Evolutionary conservation across 441 rosid genomes (phyloP).

Genomic region (Biscutella laevigata): DNA sequence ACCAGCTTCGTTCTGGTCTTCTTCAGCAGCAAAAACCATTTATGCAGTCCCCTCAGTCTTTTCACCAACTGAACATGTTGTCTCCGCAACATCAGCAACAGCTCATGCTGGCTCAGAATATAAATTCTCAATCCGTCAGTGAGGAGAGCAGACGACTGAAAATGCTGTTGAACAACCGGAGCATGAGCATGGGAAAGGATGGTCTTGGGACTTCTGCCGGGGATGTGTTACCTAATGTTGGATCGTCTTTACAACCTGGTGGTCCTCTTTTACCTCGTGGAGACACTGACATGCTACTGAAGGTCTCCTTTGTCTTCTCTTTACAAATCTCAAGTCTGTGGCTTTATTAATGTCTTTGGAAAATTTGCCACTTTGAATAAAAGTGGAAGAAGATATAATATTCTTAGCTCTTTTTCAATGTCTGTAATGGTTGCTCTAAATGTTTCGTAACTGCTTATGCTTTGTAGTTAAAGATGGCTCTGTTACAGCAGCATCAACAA

Average conservation of each 20-base stretch:
- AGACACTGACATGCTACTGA: slow-evolving; percentile 49
- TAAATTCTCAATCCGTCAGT: slow-evolving; percentile 55
- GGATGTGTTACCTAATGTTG: slow-evolving; percentile 51
- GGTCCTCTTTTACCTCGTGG: slow-evolving; percentile 41
- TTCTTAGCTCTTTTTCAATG: not conserved
- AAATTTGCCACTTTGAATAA: not conserved
- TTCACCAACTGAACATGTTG: slow-evolving; percentile 70
- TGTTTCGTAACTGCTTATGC: not conserved
- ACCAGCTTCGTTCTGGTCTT: slow-evolving; percentile 59
- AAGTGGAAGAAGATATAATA: not conserved
- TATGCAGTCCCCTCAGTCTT: slow-evolving; percentile 72
- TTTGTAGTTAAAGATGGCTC: slow-evolving; percentile 52
- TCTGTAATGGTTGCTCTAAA: slow-evolving; percentile 2
- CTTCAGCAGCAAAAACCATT: slow-evolving; percentile 66
- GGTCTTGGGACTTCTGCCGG: slow-evolving; percentile 48
- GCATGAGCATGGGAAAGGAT: slow-evolving; percentile 56
- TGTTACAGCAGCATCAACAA: slow-evolving; percentile 46
- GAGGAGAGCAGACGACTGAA: slow-evolving; percentile 69
- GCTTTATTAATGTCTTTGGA: not conserved
- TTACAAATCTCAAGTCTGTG: not conserved
- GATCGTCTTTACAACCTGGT: slow-evolving; percentile 49
- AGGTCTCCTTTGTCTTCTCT: slow-evolving; percentile 34
- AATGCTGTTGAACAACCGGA: slow-evolving; percentile 54
- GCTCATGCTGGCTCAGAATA: slow-evolving; percentile 65
- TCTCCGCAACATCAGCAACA: slow-evolving; percentile 82